A percentile compares a stretch with the other conserved stretches of the same genome.
Conservation (phyloP, 345 rosid species). For the Draba incana region DNA sequence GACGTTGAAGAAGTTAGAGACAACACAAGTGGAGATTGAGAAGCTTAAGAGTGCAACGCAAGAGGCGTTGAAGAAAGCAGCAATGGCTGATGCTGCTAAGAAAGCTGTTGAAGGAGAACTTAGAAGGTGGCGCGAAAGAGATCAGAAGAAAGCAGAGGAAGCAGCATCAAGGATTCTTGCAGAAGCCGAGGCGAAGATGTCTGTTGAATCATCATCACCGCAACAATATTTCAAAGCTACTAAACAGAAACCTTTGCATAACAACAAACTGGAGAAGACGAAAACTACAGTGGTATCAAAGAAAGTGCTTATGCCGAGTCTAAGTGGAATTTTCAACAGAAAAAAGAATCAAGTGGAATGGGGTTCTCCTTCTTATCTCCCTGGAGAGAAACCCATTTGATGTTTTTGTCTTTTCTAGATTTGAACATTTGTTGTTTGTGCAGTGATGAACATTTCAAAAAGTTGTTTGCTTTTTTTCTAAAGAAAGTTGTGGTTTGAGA, state of each 20-base stretch:
- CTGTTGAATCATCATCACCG: constrained; percentile 64
- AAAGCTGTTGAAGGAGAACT: constrained; percentile 95
- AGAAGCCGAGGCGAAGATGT: constrained; percentile 56
- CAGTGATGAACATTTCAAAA: constrained; percentile 7
- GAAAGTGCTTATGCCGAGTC: constrained; percentile 62
- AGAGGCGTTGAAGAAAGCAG: constrained; percentile 79
- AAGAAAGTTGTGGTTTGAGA: constrained; percentile 34
- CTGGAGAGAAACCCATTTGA: constrained; percentile 74
- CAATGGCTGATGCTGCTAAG: constrained; percentile 96
- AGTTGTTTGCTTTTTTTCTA: constrained; percentile 20
- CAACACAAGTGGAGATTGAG: constrained; percentile 71
- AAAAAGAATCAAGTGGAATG: constrained; percentile 86
- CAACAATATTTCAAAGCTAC: constrained; percentile 60
- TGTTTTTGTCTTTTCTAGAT: constrained; percentile 33
- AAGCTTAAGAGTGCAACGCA: constrained; percentile 70
- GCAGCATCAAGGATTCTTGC: constrained; percentile 73
- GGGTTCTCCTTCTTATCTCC: constrained; percentile 78
- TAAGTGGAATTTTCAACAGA: constrained; percentile 72
- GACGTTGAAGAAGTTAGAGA: constrained; percentile 73
- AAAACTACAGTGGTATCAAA: constrained; percentile 57
- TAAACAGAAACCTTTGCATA: constrained; percentile 51
- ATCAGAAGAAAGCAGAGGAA: constrained; percentile 88
- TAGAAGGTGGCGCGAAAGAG: constrained; percentile 84
- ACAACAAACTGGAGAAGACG: constrained; percentile 67
- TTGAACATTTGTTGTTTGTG: constrained; percentile 26